Evolutionary conservation across 192 early-diverging fungal genomes (phyloP).

Genomic region (Allomyces javanicus): DNA sequence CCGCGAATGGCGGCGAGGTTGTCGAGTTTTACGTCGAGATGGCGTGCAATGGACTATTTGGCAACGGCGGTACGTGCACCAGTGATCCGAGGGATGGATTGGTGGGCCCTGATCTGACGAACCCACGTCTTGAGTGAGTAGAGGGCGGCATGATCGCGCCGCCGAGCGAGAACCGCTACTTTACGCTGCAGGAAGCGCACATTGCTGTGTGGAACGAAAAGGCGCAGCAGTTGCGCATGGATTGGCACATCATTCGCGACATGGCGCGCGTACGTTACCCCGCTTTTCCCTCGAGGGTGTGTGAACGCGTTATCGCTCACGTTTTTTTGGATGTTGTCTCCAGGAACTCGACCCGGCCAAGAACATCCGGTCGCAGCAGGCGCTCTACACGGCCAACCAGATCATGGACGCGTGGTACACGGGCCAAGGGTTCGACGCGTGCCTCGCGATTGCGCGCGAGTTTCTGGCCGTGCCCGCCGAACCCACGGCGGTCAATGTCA

Average conservation of each 20-base stretch:
- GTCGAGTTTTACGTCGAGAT: conserved; percentile 71
- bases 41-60: conserved; percentile 86
- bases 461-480: conserved; percentile 39
- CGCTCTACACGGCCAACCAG: conserved; percentile 56
- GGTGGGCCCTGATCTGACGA: no score
- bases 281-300: no score
- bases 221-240: conserved; percentile 49
- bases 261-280: conserved; percentile 17
- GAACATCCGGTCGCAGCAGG: conserved; percentile 51
- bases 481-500: conserved; percentile 37
- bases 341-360: conserved; percentile 9
- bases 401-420: conserved; percentile 53
- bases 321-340: no score
- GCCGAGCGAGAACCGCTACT: conserved; percentile 44
- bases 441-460: conserved; percentile 24
- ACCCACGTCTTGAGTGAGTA: no score
- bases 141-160: conserved; percentile 36
- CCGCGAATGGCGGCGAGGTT: conserved; percentile 29
- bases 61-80: conserved; percentile 26
- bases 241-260: conserved; percentile 54
- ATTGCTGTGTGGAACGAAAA: conserved; percentile 47
- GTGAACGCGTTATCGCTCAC: no score
- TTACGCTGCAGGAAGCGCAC: conserved; percentile 35
- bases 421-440: conserved; percentile 23
- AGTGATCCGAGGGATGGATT: no score